Base-by-base conservation (phyloP, 768 basidiomycete species). In the Cystoderma amianthinum region DNA sequence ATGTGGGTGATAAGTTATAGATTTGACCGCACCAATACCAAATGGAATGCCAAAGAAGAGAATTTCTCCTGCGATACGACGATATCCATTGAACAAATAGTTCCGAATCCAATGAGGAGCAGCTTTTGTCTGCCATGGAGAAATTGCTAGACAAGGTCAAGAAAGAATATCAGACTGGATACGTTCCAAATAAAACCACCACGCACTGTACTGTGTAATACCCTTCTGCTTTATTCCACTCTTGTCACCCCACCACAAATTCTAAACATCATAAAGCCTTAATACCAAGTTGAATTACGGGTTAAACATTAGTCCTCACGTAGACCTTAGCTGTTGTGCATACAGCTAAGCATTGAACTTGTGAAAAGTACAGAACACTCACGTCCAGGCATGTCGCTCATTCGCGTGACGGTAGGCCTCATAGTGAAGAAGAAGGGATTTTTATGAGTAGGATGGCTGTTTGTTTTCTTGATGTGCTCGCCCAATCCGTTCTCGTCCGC, bases 41-140 rank as follows among this genome's bases (percentile, higher is more conserved):
- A 93, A 74, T 13, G 93, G 92, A 46, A 90, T 59, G 39, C 77
- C 68, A 64, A 85, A 88, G 68, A 92, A 93, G 32, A 87, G 67
- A 22, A 78, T 67, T 57, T 93, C 85, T 43, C 70, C 69, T 30
- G 80, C 77, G 39, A 91, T 59, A 47, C 93, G 80, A 41, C 72
- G 74, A 71, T 82, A 86, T 25, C 90, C 92, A 63, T 91, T 91
- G 75, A 92, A 89, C 51, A 91, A 57, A 71, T 88, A 95, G 49
- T 64, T 77, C 42, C 72, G 71, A 56, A 92, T 58, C 54, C 81
- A 76, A 41, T 85, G 69, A 36, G 84, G 80, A 32, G 82, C 76
- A 13, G 86, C 78, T 44, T 78, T 80, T 49, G 85, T 76, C 59
- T 82, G 80, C 69, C 76, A 85, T 5, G 90, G 86, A n/a, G 92